phyloP scores from a whole-genome alignment of 139 green algal species.

The Chlamydomonas sp. region DNA sequence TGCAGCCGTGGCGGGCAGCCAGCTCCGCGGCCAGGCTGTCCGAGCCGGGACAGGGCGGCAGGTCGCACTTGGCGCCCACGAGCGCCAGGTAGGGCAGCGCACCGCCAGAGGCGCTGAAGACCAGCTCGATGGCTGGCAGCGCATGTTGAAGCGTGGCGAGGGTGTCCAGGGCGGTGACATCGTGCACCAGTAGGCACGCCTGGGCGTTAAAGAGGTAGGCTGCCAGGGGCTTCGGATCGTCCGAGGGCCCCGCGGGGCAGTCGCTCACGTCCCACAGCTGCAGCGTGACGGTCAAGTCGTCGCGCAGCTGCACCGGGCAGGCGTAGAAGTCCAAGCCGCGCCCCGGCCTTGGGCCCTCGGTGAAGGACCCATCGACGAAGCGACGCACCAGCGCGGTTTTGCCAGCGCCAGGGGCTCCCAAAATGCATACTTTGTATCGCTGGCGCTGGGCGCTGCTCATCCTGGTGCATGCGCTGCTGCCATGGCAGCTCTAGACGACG shows the following conservation, averaged over 20 bases:
- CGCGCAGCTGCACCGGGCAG: slow-evolving; percentile 11
- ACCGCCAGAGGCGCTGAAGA: neutral
- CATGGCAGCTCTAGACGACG: neutral
- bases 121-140: neutral
- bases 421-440: slow-evolving; percentile 9
- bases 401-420: neutral
- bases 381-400: slow-evolving; percentile 19
- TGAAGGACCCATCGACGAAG: neutral
- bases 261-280: slow-evolving; percentile 34
- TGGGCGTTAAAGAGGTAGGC: slow-evolving; percentile 24
- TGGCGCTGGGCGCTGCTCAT: neutral
- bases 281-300: slow-evolving; percentile 21
- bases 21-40: slow-evolving; percentile 3
- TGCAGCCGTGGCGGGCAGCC: slow-evolving; percentile 19
- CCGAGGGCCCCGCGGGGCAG: neutral
- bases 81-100: slow-evolving; percentile 26
- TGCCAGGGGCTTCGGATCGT: neutral
- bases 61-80: slow-evolving; percentile 14
- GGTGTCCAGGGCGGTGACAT: neutral
- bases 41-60: neutral
- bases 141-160: neutral
- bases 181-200: slow-evolving; percentile 27
- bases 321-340: slow-evolving; percentile 26
- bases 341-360: neutral
- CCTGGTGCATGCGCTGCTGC: neutral